A percentile compares a stretch with the other conserved stretches of the same genome.
Evolutionary conservation across 768 basidiomycete species (phyloP).

Genomic region (Dioszegia aurantiaca): DNA sequence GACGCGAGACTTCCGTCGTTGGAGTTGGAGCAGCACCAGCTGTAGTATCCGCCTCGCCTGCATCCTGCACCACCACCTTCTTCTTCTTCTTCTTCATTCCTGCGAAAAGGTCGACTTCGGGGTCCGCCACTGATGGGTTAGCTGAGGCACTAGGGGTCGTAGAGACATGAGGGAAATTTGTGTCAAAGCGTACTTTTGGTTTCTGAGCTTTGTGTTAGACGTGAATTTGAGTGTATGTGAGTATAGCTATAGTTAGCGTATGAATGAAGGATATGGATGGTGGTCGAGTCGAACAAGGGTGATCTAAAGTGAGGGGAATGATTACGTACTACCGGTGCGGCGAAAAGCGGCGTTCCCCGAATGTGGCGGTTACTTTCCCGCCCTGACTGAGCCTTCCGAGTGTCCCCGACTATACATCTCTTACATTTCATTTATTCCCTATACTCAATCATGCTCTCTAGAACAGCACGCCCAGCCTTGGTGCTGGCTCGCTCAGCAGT

Average conservation of each 20-base stretch:
- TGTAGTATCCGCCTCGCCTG: conserved; percentile 31
- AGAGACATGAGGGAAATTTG: neutral
- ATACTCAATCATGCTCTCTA: conserved; percentile 57
- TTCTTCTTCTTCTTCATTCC: conserved; percentile 57
- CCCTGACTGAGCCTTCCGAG: neutral
- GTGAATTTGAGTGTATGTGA: neutral
- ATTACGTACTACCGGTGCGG: neutral
- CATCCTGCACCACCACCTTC: conserved; percentile 52
- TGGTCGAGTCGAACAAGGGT: conserved; percentile 20
- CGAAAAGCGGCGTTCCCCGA: conserved; percentile 4
- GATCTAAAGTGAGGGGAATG: neutral
- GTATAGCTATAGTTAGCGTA: neutral
- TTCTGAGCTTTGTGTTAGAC: conserved; percentile 59
- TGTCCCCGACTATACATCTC: neutral
- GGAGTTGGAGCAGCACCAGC: conserved; percentile 17
- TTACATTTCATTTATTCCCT: conserved; percentile 18
- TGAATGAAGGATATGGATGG: neutral
- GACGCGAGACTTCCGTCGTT: conserved; percentile 11
- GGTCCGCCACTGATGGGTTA: conserved; percentile 44
- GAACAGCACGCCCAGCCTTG: conserved; percentile 60
- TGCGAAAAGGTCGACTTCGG: conserved; percentile 54
- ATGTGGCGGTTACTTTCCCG: conserved; percentile 9
- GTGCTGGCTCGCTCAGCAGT: conserved; percentile 25
- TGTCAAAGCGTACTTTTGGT: conserved; percentile 52
- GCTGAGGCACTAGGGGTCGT: neutral